Evolutionary conservation across 1,139 yeast species (phyloP).

Genomic region (Arxiozyma bovina): DNA sequence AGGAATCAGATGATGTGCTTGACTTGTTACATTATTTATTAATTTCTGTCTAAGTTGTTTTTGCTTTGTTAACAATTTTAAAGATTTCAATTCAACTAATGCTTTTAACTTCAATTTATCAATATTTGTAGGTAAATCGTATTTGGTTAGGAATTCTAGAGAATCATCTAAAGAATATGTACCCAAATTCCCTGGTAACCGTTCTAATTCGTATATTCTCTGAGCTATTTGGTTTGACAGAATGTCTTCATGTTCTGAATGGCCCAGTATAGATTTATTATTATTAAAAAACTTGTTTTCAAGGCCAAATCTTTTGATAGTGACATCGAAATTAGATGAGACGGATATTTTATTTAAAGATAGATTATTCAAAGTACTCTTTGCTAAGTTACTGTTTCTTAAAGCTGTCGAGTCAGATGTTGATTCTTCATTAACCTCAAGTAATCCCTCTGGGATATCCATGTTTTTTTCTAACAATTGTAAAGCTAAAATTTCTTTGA

Average conservation of each 20-base stretch:
- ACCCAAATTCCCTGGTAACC: constrained; percentile 67
- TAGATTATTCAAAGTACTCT: not conserved
- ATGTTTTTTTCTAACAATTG: constrained; percentile 70
- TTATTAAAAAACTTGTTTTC: constrained; percentile 28
- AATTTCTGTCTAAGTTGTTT: constrained; percentile 73
- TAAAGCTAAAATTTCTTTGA: constrained; percentile 64
- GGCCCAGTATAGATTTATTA: constrained; percentile 26
- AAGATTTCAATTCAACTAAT: constrained; percentile 71
- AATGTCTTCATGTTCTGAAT: constrained; percentile 40
- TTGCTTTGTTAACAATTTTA: constrained; percentile 74
- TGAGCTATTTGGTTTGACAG: constrained; percentile 52
- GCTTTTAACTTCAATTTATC: constrained; percentile 55
- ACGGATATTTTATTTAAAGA: constrained; percentile 23
- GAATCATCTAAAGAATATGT: constrained; percentile 42
- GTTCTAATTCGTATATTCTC: constrained; percentile 68
- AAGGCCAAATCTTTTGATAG: constrained; percentile 31
- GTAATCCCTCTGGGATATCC: constrained; percentile 54
- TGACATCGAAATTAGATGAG: constrained; percentile 29
- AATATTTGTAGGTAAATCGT: constrained; percentile 34
- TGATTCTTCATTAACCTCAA: not conserved
- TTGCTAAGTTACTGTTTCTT: not conserved
- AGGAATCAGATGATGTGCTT: constrained; percentile 46
- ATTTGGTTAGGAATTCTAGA: constrained; percentile 35
- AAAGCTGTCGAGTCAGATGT: not conserved
- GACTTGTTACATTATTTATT: constrained; percentile 55